Conservation (phyloP, 2,329 filamentous ascomycete species). For the Epichloe uncinata region DNA sequence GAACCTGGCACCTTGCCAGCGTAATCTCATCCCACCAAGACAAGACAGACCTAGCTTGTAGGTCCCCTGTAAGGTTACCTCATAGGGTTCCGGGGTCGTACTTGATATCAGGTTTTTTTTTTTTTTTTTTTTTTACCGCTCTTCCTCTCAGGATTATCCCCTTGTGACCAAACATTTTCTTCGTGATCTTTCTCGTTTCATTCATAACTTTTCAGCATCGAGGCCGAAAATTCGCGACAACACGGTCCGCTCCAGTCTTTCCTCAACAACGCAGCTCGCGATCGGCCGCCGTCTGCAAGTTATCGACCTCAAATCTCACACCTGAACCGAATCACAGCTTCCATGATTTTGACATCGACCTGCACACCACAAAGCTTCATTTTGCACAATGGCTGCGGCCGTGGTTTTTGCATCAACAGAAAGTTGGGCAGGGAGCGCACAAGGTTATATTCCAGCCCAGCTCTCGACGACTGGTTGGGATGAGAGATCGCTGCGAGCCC, state of each 20-base stretch:
- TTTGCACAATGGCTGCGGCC: conserved; percentile 41
- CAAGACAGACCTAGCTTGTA: background rate
- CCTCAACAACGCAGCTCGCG: conserved; percentile 4
- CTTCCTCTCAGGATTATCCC: background rate
- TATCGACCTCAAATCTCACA: background rate
- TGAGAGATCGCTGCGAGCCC: conserved; percentile 18
- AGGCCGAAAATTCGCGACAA: background rate
- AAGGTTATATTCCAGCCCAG: conserved; percentile 23
- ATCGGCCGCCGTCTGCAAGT: conserved; percentile 4
- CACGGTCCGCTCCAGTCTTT: background rate
- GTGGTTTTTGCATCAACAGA: conserved; percentile 31
- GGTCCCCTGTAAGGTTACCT: background rate
- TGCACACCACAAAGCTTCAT: conserved; percentile 29
- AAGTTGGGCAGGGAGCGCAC: conserved; percentile 27
- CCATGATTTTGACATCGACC: conserved; percentile 37
- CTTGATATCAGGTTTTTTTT: background rate
- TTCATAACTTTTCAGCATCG: background rate
- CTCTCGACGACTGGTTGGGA: conserved; percentile 18
- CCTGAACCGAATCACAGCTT: conserved; percentile 20
- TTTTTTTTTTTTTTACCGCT: background rate
- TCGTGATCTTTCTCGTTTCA: background rate
- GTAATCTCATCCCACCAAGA: background rate
- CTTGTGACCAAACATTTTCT: background rate
- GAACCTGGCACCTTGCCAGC: background rate
- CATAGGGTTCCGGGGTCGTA: background rate